Evolutionary conservation across 208 protist species (phyloP).

Genomic region (Leptomonas seymouri): DNA sequence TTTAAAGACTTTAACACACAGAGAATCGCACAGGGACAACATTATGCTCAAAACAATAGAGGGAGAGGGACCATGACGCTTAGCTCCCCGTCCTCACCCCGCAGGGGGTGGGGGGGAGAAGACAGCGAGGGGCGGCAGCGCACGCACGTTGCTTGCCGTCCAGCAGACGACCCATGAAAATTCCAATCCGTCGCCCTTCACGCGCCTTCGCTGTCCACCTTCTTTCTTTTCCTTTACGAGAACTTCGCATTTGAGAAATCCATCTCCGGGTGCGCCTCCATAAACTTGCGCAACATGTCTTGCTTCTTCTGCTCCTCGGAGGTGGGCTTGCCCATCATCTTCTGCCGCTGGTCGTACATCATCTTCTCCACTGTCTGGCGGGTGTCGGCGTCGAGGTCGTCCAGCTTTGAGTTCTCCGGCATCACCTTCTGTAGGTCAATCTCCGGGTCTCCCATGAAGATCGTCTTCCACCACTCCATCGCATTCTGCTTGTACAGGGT

Average conservation of each 20-base stretch:
- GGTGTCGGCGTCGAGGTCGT: slow-evolving; percentile 94
- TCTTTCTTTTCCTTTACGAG: slow-evolving; percentile 48
- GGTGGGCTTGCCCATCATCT: slow-evolving; percentile 94
- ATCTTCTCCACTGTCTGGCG: slow-evolving; percentile 96
- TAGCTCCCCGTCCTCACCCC: no score
- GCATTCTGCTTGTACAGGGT: slow-evolving; percentile 90
- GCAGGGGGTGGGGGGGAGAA: no score
- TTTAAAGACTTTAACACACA: no score
- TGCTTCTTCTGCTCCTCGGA: slow-evolving; percentile 95
- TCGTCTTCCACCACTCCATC: slow-evolving; percentile 95
- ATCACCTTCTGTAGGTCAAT: slow-evolving; percentile 95
- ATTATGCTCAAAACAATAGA: no score
- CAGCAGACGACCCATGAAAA: no score
- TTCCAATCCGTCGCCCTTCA: no score
- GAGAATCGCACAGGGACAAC: no score
- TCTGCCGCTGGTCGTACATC: slow-evolving; percentile 96
- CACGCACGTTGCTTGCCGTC: no score
- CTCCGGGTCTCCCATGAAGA: slow-evolving; percentile 85
- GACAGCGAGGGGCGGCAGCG: no score
- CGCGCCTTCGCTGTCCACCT: no score
- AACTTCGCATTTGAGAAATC: slow-evolving; percentile 96
- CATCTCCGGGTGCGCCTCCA: slow-evolving; percentile 95
- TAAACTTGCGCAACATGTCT: slow-evolving; percentile 94
- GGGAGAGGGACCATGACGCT: no score
- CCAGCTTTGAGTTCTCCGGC: slow-evolving; percentile 95